A percentile compares a stretch with the other conserved stretches of the same genome.
Evolutionary conservation across 1,284 basidiomycete species (phyloP).

Genomic region (Thecaphora thlaspeos): DNA sequence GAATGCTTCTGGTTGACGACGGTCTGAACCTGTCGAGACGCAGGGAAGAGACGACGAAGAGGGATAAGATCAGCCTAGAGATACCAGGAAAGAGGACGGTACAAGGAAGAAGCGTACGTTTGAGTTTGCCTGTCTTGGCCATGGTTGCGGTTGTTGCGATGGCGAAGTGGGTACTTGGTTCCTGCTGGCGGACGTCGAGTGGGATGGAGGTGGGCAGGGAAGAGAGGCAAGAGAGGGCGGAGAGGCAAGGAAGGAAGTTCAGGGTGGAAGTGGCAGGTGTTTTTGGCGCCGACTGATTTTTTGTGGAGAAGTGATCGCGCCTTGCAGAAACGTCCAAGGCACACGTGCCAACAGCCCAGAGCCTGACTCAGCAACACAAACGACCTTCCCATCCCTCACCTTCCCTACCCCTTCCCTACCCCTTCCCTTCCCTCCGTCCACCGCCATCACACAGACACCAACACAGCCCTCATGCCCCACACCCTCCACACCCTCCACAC

Average conservation of each 20-base stretch:
- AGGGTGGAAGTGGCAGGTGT: constrained; percentile 2
- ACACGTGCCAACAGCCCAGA: too few species aligned
- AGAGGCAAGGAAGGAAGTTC: constrained; percentile 1
- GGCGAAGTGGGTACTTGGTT: not conserved
- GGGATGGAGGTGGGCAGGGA: not conserved
- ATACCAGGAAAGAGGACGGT: too few species aligned
- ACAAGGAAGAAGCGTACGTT: constrained; percentile 6
- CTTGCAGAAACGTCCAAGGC: not conserved
- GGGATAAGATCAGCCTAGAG: too few species aligned
- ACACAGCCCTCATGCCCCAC: not conserved
- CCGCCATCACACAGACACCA: not conserved
- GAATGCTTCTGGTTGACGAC: not conserved
- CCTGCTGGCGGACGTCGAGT: too few species aligned
- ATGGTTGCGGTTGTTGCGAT: not conserved
- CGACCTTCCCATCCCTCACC: too few species aligned
- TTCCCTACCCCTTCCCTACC: too few species aligned
- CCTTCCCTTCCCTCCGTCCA: too few species aligned
- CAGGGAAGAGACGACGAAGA: not conserved
- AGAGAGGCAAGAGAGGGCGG: not conserved
- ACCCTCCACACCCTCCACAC: too few species aligned
- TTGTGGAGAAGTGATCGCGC: constrained; percentile 3
- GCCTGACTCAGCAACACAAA: too few species aligned
- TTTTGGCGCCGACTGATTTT: not conserved
- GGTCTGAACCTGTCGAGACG: not conserved
- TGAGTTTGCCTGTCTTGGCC: constrained; percentile 30